Conservation (phyloP, 257 asterid species). For the Orobanche coerulescens region DNA sequence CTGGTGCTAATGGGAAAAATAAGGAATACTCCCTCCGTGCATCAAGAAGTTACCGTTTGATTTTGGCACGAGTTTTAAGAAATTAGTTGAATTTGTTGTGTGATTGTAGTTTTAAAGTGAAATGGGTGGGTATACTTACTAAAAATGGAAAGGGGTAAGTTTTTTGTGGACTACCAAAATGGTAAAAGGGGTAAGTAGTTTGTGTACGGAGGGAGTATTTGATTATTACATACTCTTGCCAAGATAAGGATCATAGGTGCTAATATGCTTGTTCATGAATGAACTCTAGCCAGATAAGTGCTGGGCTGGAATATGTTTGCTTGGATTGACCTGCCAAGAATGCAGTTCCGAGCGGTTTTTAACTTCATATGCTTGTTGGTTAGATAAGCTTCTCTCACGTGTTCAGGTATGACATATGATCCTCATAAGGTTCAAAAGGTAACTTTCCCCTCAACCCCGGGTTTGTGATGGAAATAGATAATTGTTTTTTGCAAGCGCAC, state of each 20-base stretch:
- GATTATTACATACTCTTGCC: background rate
- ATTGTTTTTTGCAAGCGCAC: background rate
- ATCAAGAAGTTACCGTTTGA: too few species aligned
- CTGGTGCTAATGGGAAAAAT: background rate
- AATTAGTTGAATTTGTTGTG: too few species aligned
- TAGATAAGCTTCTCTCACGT: constrained; percentile 43
- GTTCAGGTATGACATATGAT: constrained; percentile 53
- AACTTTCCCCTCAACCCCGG: background rate
- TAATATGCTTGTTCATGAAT: constrained; percentile 21
- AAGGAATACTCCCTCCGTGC: background rate
- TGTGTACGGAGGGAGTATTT: too few species aligned
- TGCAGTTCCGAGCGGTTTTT: constrained; percentile 76
- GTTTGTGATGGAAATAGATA: background rate
- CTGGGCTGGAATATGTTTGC: constrained; percentile 89
- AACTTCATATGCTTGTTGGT: constrained; percentile 66
- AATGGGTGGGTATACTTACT: too few species aligned
- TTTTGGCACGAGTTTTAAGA: too few species aligned
- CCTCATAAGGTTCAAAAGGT: background rate
- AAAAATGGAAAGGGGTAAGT: too few species aligned
- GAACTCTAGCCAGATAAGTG: constrained; percentile 71
- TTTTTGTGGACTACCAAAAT: too few species aligned
- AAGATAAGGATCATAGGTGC: background rate
- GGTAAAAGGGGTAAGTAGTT: too few species aligned
- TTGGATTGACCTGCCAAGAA: constrained; percentile 79
- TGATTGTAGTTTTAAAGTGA: too few species aligned